Conservation (phyloP, 805 yeast genomes). For the Saccharomyces eubayanus region DNA sequence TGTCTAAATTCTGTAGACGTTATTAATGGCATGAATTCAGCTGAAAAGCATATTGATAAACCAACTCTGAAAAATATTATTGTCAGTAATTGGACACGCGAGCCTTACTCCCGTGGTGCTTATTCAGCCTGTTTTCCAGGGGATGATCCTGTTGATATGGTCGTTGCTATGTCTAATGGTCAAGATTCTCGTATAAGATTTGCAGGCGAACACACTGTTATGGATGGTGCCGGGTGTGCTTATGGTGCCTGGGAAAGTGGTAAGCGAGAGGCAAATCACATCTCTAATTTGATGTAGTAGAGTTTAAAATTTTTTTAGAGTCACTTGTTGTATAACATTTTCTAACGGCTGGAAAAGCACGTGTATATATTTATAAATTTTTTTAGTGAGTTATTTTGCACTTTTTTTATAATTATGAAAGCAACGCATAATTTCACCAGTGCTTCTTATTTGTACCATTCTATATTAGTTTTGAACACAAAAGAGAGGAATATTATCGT, state of each 20-base stretch:
- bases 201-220: constrained; percentile 85
- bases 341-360: not conserved
- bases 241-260: constrained; percentile 88
- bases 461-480: not conserved
- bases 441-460: not conserved
- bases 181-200: constrained; percentile 51
- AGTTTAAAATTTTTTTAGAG: not conserved
- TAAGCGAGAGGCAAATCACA: constrained; percentile 41
- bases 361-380: not conserved
- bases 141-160: constrained; percentile 59
- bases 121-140: constrained; percentile 64
- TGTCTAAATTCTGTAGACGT: constrained; percentile 11
- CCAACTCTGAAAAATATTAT: constrained; percentile 38
- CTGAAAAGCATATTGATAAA: constrained; percentile 1
- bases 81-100: constrained; percentile 68
- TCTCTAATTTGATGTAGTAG: constrained; percentile 15
- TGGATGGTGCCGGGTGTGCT: constrained; percentile 86
- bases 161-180: constrained; percentile 55
- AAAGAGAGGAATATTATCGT: not conserved
- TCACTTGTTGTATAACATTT: not conserved
- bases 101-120: constrained; percentile 74
- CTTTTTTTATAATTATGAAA: not conserved
- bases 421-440: not conserved
- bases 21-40: constrained; percentile 2
- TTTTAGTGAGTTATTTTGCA: not conserved